Conservation (phyloP, 257 asterid genomes). For the Pogostemon cablin region DNA sequence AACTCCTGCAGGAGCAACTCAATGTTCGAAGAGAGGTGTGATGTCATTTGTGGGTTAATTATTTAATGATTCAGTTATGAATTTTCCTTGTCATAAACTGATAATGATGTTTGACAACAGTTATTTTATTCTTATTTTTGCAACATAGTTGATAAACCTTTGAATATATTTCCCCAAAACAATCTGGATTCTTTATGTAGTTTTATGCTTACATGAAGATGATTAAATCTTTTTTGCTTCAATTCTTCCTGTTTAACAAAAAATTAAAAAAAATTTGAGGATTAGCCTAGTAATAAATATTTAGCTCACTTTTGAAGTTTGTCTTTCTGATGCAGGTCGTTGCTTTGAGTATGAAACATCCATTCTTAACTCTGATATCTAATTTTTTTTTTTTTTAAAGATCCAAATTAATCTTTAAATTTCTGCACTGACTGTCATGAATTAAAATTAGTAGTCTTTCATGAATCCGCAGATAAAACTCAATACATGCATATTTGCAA, state of each 20-base stretch:
- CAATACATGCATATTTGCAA: conserved; percentile 17
- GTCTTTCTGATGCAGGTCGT: neutral
- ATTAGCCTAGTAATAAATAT: neutral
- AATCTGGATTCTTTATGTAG: conserved; percentile 3
- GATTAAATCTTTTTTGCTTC: neutral
- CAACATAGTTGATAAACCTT: conserved; percentile 19
- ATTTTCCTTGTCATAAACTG: conserved; percentile 24
- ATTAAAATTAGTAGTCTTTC: conserved; percentile 1
- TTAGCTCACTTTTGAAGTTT: neutral
- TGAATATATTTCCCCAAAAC: conserved; percentile 5
- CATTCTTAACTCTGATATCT: neutral
- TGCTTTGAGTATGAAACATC: conserved; percentile 8
- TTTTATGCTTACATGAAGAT: conserved; percentile 14
- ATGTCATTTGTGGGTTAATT: conserved; percentile 21
- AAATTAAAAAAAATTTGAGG: neutral
- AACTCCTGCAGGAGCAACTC: conserved; percentile 87
- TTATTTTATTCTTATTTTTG: neutral
- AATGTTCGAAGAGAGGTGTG: conserved; percentile 85
- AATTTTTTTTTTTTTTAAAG: neutral
- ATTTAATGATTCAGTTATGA: conserved; percentile 13
- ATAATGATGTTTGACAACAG: conserved; percentile 1
- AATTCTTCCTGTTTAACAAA: neutral
- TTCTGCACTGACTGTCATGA: conserved; percentile 4
- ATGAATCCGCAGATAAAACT: conserved; percentile 15
- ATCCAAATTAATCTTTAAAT: conserved; percentile 4